Base-by-base conservation (phyloP, 352 stramenopile genomes). In the Pythium aristosporum region DNA sequence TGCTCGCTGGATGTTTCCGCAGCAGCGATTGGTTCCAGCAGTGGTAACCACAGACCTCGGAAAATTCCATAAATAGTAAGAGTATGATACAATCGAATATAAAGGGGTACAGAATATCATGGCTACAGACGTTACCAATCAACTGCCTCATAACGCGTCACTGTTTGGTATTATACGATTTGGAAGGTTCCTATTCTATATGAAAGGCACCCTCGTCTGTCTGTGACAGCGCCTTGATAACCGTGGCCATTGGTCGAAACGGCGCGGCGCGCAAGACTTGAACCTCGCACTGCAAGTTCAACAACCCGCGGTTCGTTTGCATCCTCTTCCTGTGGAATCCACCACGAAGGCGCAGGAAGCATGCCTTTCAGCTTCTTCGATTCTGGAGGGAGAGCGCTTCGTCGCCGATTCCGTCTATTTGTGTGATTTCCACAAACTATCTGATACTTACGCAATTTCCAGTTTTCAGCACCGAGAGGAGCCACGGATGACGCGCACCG, bases 1-100 rank as follows among this genome's bases (percentile, higher is more conserved):
- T 44, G 44, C 25, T 30, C 46, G 61, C 52, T 67, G 61, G 61
- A 30, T 13, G 52, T 67, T 67, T 55, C 61, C 61, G 13, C 13
- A 5, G 20, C 43, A 13, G 50, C 61, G 61, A 67, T 67, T 67
- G 61, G 61, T 39, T 51, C 61, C 51, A 49, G 25, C 30, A 32
- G 44, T 34, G 43, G 49, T 52, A 43, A 56, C 50, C 30, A 20
- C 25, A 44, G 16, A 12, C 13, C 16, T 39, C 34, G 1, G 28
- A 28, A 28, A 7, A 15, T 1, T 1, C 36, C 5, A 12, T 23
- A 21, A 15, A 10, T 15, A 46, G 15, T 46, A 2, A 4, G n/a
- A 3, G 3, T 18, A 5, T 32, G 28, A 32, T 34, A 16, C 5
- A 28, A 61, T 13, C 21, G 10, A 10, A 28, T 61, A 11, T 15